Conservation (phyloP, 176 grass and related monocot species). For the Triticum urartu region DNA sequence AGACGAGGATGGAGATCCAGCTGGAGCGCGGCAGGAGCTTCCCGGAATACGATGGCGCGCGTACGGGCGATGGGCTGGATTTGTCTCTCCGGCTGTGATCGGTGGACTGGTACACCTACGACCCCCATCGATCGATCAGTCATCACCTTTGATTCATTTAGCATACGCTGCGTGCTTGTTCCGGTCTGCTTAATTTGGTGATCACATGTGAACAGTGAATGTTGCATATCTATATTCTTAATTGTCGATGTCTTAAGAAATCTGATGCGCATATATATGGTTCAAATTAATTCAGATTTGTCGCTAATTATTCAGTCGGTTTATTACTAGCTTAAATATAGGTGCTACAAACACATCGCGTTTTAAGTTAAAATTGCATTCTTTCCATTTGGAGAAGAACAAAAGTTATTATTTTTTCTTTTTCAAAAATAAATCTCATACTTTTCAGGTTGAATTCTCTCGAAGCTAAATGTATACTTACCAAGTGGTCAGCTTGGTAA, state of each 20-base stretch:
- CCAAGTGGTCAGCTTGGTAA: no score
- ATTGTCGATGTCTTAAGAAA: background rate
- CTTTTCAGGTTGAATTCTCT: no score
- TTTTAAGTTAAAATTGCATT: background rate
- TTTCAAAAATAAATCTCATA: no score
- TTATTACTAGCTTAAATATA: no score
- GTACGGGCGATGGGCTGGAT: conserved; percentile 33
- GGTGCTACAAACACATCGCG: background rate
- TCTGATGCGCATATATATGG: background rate
- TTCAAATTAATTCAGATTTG: background rate
- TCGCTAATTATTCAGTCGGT: no score
- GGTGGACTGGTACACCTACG: background rate
- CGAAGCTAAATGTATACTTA: no score
- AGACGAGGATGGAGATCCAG: background rate
- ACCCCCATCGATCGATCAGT: background rate
- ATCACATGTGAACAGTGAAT: background rate
- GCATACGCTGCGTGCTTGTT: background rate
- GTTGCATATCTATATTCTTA: background rate
- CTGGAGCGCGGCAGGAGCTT: background rate
- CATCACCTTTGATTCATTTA: background rate
- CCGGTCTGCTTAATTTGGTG: background rate
- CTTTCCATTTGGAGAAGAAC: no score
- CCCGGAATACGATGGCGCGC: background rate
- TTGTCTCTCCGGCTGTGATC: conserved; percentile 57
- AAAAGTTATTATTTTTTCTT: no score